These are phyloP conservation scores for Magnolia changhungtana DNA, from an alignment of 164 flowering plant genomes.

Conservation along the genomic window DNA sequence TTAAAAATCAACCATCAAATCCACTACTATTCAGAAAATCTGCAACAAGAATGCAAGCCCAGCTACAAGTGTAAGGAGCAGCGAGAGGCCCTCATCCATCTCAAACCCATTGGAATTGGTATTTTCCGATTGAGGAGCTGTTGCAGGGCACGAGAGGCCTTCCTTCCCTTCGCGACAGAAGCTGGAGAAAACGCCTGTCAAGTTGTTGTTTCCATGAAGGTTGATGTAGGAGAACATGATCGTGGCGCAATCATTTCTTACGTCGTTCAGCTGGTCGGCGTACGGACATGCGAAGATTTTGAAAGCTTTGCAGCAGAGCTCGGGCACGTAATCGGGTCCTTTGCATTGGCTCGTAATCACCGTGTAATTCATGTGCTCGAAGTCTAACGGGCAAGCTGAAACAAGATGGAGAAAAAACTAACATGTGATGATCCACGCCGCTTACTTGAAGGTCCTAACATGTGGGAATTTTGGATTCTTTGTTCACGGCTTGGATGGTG, in stretches of 20 bases:
- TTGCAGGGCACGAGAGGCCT: constrained; percentile 30
- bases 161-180: constrained; percentile 28
- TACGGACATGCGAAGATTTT: constrained; percentile 42
- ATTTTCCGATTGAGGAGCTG: background rate
- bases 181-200: constrained; percentile 41
- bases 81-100: background rate
- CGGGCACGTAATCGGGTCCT: constrained; percentile 41
- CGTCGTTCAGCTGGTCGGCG: constrained; percentile 29
- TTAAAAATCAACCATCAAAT: no score
- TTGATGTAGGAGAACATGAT: constrained; percentile 49
- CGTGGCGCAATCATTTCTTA: constrained; percentile 34
- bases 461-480: no score
- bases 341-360: constrained; percentile 54
- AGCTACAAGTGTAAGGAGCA: background rate
- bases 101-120: background rate
- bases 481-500: no score
- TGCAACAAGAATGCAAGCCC: background rate
- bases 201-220: constrained; percentile 33
- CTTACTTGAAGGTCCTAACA: no score
- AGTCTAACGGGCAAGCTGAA: constrained; percentile 28
- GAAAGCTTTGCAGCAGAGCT: constrained; percentile 40
- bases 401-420: background rate
- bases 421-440: no score
- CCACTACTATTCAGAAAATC: background rate
- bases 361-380: constrained; percentile 49